Percentiles rank a stretch among this genome's conserved stretches.
phyloP scores from a whole-genome alignment of 2,329 filamentous ascomycete genomes.

The Neopestalotiopsis clavispora region DNA sequence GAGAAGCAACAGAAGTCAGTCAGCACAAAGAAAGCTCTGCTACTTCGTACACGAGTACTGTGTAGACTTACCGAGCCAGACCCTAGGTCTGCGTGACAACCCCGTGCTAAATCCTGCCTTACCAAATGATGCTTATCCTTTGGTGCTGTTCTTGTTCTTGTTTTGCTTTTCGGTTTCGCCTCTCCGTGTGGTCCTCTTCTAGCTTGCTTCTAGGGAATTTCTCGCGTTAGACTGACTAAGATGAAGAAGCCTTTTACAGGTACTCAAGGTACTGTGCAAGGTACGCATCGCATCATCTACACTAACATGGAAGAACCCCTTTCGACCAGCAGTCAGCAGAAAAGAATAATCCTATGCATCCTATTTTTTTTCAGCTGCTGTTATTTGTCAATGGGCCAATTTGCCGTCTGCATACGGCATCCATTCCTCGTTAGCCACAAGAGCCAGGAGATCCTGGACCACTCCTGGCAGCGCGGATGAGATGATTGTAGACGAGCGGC shows the following conservation, averaged over 20 bases:
- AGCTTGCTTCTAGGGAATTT: not conserved
- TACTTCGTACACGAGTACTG: not conserved
- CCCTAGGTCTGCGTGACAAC: not conserved
- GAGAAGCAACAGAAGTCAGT: not conserved
- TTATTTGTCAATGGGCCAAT: not conserved
- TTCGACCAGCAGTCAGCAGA: not conserved
- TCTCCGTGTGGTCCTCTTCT: not conserved
- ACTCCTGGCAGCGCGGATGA: not conserved
- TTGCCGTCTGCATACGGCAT: not conserved
- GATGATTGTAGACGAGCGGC: constrained; percentile 8
- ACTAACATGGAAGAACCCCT: not conserved
- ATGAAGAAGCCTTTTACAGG: not conserved
- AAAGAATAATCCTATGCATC: not conserved
- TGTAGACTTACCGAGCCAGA: not conserved
- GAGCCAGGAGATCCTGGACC: not conserved
- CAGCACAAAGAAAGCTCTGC: not conserved
- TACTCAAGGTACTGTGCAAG: not conserved
- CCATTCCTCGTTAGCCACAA: not conserved
- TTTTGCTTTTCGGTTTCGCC: not conserved
- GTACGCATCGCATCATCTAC: not conserved
- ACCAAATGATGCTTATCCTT: not conserved
- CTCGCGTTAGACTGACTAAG: not conserved
- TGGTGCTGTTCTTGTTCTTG: not conserved
- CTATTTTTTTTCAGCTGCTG: not conserved
- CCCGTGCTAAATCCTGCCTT: not conserved